Conservation (phyloP, 768 basidiomycete genomes). For the Phylloporus sp. region DNA sequence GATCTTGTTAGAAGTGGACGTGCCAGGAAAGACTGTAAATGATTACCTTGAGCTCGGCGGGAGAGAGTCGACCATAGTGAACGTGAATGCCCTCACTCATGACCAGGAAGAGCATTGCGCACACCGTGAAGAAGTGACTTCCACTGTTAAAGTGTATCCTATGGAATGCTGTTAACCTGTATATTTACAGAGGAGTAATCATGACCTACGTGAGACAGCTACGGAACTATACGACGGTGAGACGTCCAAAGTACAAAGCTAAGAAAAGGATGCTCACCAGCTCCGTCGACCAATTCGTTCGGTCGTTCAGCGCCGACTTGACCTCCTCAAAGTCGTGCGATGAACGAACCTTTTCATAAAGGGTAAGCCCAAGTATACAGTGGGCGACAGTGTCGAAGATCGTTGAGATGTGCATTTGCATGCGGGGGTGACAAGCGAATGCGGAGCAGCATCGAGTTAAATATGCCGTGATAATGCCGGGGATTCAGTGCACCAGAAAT, state of each 20-base stretch:
- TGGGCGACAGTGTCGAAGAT: not conserved
- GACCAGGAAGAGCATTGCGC: slow-evolving; percentile 10
- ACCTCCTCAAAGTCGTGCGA: slow-evolving; percentile 23
- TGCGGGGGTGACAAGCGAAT: no score
- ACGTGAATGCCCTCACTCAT: slow-evolving; percentile 19
- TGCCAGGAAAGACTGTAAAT: not conserved
- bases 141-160: slow-evolving; percentile 18
- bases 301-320: slow-evolving; percentile 12
- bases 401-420: no score
- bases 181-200: not conserved
- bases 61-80: slow-evolving; percentile 20
- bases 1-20: not conserved
- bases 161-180: not conserved
- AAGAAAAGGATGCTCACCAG: slow-evolving; percentile 8
- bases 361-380: slow-evolving; percentile 8
- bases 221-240: slow-evolving; percentile 1
- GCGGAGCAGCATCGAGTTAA: no score
- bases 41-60: slow-evolving; percentile 24
- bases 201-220: slow-evolving; percentile 9
- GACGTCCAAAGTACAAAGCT: not conserved
- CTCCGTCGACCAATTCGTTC: slow-evolving; percentile 20
- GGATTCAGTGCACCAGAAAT: no score
- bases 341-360: slow-evolving; percentile 15
- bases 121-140: slow-evolving; percentile 9
- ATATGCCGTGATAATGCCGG: no score